Evolutionary conservation across 768 basidiomycete genomes (phyloP).

Genomic region (Ramaria sp.): DNA sequence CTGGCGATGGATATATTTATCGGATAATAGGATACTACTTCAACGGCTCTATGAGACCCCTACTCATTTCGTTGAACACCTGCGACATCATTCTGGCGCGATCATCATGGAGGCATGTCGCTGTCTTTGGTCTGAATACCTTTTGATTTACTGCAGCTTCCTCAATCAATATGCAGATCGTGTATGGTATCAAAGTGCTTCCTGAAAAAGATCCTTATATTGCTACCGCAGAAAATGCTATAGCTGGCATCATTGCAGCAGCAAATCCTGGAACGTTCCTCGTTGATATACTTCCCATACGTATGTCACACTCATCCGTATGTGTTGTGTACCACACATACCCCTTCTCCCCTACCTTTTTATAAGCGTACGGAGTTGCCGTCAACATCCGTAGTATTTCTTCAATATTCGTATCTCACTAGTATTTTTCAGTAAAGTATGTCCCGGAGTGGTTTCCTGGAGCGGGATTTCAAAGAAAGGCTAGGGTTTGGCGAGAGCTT

Average conservation of each 20-base stretch:
- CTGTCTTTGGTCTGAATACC: background rate
- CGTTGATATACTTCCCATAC: conserved; percentile 21
- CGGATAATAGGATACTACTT: conserved; percentile 14
- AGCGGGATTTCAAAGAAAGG: conserved; percentile 2
- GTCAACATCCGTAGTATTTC: too few species aligned
- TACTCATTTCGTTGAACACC: conserved; percentile 26
- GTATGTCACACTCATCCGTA: too few species aligned
- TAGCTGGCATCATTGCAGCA: conserved; percentile 17
- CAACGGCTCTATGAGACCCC: too few species aligned
- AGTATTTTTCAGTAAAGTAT: conserved; percentile 6
- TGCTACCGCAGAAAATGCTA: conserved; percentile 21
- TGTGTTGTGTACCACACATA: too few species aligned
- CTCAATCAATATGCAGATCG: conserved; percentile 14
- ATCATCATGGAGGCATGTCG: conserved; percentile 22
- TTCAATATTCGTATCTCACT: too few species aligned
- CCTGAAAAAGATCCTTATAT: too few species aligned
- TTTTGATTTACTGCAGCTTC: background rate
- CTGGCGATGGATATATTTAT: background rate
- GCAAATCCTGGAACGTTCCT: conserved; percentile 21
- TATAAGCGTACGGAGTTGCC: too few species aligned
- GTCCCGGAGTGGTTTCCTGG: conserved; percentile 3
- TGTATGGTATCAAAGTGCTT: too few species aligned
- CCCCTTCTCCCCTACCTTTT: too few species aligned
- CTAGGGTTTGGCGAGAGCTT: conserved; percentile 8
- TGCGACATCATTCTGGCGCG: conserved; percentile 22